Base-by-base conservation (phyloP, 257 asterid genomes). In the Jacaranda mimosifolia region DNA sequence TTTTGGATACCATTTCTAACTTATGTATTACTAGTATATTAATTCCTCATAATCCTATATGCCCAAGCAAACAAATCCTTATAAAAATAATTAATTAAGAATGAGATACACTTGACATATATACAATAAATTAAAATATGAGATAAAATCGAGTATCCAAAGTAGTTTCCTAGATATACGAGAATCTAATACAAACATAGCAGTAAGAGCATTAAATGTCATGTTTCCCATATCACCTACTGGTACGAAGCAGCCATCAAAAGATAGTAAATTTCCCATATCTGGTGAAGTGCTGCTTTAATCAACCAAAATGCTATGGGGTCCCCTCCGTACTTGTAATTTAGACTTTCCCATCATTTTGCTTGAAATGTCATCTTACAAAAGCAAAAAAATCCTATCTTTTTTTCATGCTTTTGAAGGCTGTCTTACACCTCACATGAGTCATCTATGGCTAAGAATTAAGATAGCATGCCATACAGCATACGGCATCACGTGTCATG, bases 401-500 rank as follows among this genome's bases (percentile, higher is more conserved):
- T 60, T 70, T 8, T 49, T 26, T 26, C 32, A 55, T 55, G 40
- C 6, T 38, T 45, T 7, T 74, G 58, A 17, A 59, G 49, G 57
- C 19, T 40, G 77, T 26, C 68, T 17, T n/a, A 4, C 60, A 36
- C 60, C 82, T 77, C 79, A 40, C 55, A 65, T 38, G 76, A 81
- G 52, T 12, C 72, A 12, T 46, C 60, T 4, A 58, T 48, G 26
- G 8, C 58, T 45, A 66, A n/a, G n/a, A n/a, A n/a, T n/a, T n/a
- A n/a, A 45, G 53, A 63, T 51, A 63, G 64, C 42, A 49, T 21
- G 74, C 63, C 68, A 53, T 66, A 67, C 87, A 70, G 85, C 85
- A 77, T 69, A 56, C 57, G 53, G 17, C 46, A 78, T 66, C 83
- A 77, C 80, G 65, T 80, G 83, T 76, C 68, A 43, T 80, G 87